Percentiles rank a stretch among this genome's conserved stretches.
Evolutionary conservation across 371 early-diverging fungal species (phyloP).

Genomic region (Apophysomyces elegans): DNA sequence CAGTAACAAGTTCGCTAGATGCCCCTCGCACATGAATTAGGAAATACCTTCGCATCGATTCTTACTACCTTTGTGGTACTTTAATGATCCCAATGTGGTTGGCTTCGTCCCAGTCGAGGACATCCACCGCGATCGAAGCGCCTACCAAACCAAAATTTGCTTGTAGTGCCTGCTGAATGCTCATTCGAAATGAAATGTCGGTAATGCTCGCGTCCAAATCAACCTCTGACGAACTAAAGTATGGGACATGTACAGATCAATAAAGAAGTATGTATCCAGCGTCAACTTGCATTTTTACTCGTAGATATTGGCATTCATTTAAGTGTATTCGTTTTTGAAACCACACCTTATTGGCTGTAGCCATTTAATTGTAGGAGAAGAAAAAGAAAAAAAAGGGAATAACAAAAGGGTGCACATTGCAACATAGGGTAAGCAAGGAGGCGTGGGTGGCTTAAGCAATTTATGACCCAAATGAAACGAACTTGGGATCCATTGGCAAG

Average conservation of each 20-base stretch:
- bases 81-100: conserved; percentile 41
- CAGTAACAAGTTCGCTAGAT: conserved; percentile 40
- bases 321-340: conserved; percentile 15
- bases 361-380: background rate
- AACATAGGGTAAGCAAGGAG: no score
- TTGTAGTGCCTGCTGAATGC: conserved; percentile 47
- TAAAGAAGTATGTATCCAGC: no score
- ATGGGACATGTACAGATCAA: background rate
- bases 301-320: conserved; percentile 48
- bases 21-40: background rate
- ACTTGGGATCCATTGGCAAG: conserved; percentile 79
- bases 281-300: conserved; percentile 42
- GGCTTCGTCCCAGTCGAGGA: conserved; percentile 48
- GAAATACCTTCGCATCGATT: background rate
- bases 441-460: background rate
- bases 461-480: conserved; percentile 59
- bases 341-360: conserved; percentile 1
- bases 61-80: conserved; percentile 41
- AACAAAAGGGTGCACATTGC: no score
- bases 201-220: conserved; percentile 31
- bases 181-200: conserved; percentile 51
- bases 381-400: background rate
- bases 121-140: conserved; percentile 36
- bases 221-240: conserved; percentile 41
- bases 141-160: conserved; percentile 44